These are phyloP conservation scores for Cinnamomum chago DNA, from an alignment of 164 flowering plant species.

Conservation along the genomic window DNA sequence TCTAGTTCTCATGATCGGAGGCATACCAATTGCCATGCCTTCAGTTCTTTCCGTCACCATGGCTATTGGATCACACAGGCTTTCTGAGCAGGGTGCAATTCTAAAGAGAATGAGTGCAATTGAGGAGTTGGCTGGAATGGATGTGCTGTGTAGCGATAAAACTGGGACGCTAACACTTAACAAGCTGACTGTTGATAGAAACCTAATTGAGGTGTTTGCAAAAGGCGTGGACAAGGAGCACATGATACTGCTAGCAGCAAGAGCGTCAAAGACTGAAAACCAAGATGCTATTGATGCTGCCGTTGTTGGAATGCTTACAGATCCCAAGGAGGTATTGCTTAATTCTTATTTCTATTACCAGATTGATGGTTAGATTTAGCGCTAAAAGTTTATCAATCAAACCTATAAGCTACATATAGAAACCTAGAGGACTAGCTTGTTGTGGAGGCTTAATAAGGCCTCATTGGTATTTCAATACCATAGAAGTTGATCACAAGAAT, in stretches of 20 bases:
- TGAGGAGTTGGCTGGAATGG: slow-evolving; percentile 87
- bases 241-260: slow-evolving; percentile 33
- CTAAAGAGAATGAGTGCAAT: slow-evolving; percentile 83
- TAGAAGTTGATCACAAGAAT: too few species aligned
- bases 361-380: too few species aligned
- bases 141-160: slow-evolving; percentile 43
- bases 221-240: slow-evolving; percentile 36
- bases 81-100: slow-evolving; percentile 73
- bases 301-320: slow-evolving; percentile 37
- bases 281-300: slow-evolving; percentile 46
- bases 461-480: too few species aligned
- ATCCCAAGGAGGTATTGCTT: slow-evolving; percentile 34
- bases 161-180: slow-evolving; percentile 37
- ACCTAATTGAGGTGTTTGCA: slow-evolving; percentile 32
- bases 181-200: slow-evolving; percentile 36
- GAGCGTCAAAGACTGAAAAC: slow-evolving; percentile 37
- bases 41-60: slow-evolving; percentile 76
- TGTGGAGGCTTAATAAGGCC: too few species aligned
- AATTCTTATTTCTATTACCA: not conserved
- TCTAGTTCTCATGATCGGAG: slow-evolving; percentile 72
- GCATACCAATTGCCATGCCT: slow-evolving; percentile 85
- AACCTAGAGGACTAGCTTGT: too few species aligned
- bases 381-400: not conserved
- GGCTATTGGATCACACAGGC: slow-evolving; percentile 84
- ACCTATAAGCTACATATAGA: too few species aligned